These are phyloP conservation scores for Mortierella alpina DNA, from an alignment of 192 early-diverging fungal genomes.

Conservation along the genomic window DNA sequence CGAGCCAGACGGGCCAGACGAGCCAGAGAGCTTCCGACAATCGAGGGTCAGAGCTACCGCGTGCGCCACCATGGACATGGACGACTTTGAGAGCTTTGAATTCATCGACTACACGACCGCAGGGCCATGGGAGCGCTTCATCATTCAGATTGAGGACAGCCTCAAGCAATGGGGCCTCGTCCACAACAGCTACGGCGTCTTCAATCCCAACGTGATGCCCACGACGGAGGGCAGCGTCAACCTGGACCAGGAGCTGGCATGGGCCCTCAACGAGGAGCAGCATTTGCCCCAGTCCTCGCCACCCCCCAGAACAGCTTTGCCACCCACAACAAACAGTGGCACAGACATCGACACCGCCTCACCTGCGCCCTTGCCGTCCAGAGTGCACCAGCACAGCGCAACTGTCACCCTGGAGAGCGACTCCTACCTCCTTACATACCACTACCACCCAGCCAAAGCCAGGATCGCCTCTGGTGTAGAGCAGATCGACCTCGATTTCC, in stretches of 20 bases:
- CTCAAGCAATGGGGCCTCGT: slow-evolving; percentile 68
- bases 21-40: too few relatives aligned
- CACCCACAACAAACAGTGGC: not conserved
- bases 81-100: slow-evolving; percentile 78
- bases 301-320: slow-evolving; percentile 41
- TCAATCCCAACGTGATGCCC: slow-evolving; percentile 53
- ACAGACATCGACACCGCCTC: not conserved
- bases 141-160: slow-evolving; percentile 70
- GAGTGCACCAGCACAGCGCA: slow-evolving; percentile 37
- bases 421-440: slow-evolving; percentile 53
- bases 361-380: slow-evolving; percentile 10
- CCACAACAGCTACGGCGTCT: slow-evolving; percentile 63
- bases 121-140: slow-evolving; percentile 73
- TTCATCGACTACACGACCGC: slow-evolving; percentile 81
- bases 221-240: slow-evolving; percentile 37
- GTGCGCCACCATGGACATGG: slow-evolving; percentile 16
- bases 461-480: slow-evolving; percentile 38
- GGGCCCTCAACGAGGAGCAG: slow-evolving; percentile 40
- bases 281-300: slow-evolving; percentile 1
- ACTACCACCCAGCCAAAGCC: slow-evolving; percentile 47
- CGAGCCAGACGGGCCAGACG: too few relatives aligned
- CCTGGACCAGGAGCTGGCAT: slow-evolving; percentile 19
- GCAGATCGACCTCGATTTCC: slow-evolving; percentile 55
- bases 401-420: slow-evolving; percentile 49
- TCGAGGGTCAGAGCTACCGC: too few relatives aligned